Base-by-base conservation (phyloP, 78 protist genomes). In the Pigoraptor vietnamica region DNA sequence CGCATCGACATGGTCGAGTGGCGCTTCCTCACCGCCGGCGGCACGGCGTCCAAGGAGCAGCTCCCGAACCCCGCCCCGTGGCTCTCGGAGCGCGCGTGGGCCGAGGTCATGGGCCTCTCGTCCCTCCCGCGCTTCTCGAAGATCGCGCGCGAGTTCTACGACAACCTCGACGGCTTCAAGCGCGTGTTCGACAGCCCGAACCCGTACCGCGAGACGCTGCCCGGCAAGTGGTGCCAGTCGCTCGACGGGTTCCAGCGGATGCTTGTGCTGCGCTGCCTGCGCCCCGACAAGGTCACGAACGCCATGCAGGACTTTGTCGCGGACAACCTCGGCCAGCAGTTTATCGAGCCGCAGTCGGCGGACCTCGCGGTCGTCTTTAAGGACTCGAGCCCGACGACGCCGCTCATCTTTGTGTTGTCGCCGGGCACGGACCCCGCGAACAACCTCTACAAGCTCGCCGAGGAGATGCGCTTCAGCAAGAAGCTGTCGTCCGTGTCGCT, bases 391-490 rank as follows among this genome's bases (percentile, higher is more conserved):
- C 81, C 94, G 29, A n/a, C 2, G 25, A 67, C 95, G 37, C 98
- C 98, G 6, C 94, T 98, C 39, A 92, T 98, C 91, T 98, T 98
- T 90, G 94, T 98, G 0, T 94, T 98, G 33, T 92, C 96, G n/a
- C 55, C 97, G 24, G 98, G 99, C n/a, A 95, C 98, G 2, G 98
- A 98, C 94, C 99, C 99, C 2, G 96, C 94, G 35, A 88, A 55
- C 1, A 98, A 94, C 33, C 82, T 97, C 40, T 86, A 81, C 81
- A 88, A 67, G 89, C 96, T 97, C 86, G 98, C 98, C 2, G 96
- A 93, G 37, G 90, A 92, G 39, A 93, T 91, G 96, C 40, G 94
- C 29, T 93, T 96, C 94, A 19, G 48, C 24, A 89, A 93, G 82
- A 96, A 95, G 94, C 55, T 95, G 56, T 89, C 90, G 38, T 24